Base-by-base conservation (phyloP, 352 stramenopile genomes). In the Phytophthora crassamura region DNA sequence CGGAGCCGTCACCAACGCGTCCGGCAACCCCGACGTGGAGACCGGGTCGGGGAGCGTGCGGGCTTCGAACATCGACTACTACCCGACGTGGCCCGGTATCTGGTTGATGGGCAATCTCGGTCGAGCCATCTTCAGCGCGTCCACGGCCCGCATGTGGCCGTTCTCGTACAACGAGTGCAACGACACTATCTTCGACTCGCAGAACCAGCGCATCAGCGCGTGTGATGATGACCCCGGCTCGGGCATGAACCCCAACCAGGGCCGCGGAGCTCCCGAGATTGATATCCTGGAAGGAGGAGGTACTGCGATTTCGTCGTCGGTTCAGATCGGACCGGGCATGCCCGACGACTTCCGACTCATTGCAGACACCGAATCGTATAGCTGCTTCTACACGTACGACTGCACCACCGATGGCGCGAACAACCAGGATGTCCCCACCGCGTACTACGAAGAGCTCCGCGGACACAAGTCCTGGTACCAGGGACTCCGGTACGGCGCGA, bases 21-120 rank as follows among this genome's bases (percentile, higher is more conserved):
- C 71, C 1, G 66, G 69, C 0, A 89, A 89, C 35, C 81, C 79
- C 15, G 78, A 90, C 47, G 30, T 84, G 2, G 46, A 87, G 41
- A 80, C 52, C 2, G 63, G 63, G 7, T 67, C 50, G 1, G 32
- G 41, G 11, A 68, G 57, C 7, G 64, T 68, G 11, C 57, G 58
- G 16, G 52, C 59, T 7, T 42, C 50, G 20, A 66, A 36, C n/a
- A 68, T 63, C 20, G 60, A 66, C 39, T 82, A 68, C 36, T 94
- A 80, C 64, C 84, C 85, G 32, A 90, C 84, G 49, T 99, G 96
- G 96, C 96, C 96, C 0, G 96, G 95, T 8, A 91, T 99, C 62
- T 99, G 97, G 96, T 74, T 99, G 45, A 79, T 99, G 51, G 97
- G 97, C 7, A 98, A 99, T 78, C 73, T 99, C 11, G 96, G 94